These are phyloP conservation scores for Candida dubliniensis DNA, from an alignment of 1,139 yeast species.

Conservation along the genomic window DNA sequence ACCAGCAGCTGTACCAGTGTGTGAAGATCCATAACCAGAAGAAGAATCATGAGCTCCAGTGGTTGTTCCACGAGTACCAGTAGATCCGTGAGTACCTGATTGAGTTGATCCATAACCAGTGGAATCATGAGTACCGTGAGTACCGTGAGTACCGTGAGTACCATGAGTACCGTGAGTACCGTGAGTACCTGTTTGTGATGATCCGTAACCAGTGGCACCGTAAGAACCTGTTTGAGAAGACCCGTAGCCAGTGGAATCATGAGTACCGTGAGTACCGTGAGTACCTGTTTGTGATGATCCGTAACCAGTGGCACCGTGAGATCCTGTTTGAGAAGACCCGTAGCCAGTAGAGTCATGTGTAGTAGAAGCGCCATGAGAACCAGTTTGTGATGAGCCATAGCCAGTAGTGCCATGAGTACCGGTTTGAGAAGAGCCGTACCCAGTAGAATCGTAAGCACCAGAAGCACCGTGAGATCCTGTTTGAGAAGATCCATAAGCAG, in stretches of 20 bases:
- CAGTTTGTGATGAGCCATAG: background rate
- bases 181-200: constrained; percentile 6
- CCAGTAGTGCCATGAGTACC: constrained; percentile 1
- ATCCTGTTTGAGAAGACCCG: constrained; percentile 7
- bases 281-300: background rate
- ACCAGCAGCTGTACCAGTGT: constrained; percentile 12
- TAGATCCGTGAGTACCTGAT: background rate
- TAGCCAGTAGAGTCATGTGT: constrained; percentile 1
- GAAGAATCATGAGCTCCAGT: constrained; percentile 4
- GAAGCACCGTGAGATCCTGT: background rate
- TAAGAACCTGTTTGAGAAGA: background rate
- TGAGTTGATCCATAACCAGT: constrained; percentile 1
- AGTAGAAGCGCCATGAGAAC: background rate
- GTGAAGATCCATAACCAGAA: background rate
- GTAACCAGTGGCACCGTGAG: background rate
- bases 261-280: constrained; percentile 1
- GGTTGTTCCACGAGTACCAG: constrained; percentile 7
- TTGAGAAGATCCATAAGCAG: background rate
- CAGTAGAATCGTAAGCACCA: background rate
- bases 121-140: constrained; percentile 2
- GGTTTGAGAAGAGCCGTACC: background rate
- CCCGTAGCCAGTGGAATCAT: constrained; percentile 2
- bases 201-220: constrained; percentile 5
- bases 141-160: background rate
- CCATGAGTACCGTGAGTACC: background rate